phyloP scores from a whole-genome alignment of 2,329 filamentous ascomycete genomes.

The Lecanicillium sp. region DNA sequence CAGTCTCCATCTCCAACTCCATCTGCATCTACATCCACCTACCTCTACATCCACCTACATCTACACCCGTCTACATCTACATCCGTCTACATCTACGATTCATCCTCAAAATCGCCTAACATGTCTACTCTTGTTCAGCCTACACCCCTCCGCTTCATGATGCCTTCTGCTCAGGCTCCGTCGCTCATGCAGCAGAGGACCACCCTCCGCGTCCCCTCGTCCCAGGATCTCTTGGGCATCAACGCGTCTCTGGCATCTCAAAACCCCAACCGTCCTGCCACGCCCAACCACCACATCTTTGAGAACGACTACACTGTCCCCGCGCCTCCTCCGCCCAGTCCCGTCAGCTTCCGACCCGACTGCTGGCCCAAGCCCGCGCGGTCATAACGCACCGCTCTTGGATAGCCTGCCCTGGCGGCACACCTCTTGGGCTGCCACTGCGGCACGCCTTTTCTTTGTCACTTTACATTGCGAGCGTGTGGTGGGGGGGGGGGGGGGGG shows the following conservation, averaged over 20 bases:
- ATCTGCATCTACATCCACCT: not conserved
- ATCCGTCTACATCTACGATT: not conserved
- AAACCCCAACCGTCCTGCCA: conserved; percentile 34
- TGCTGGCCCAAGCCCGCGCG: conserved; percentile 42
- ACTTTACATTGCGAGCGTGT: conserved; percentile 1
- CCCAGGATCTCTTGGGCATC: conserved; percentile 49
- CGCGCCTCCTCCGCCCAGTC: conserved; percentile 59
- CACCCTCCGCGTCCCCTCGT: conserved; percentile 37
- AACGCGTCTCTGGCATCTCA: conserved; percentile 44
- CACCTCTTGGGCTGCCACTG: too few species aligned
- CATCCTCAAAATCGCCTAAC: not conserved
- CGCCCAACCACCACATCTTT: conserved; percentile 45
- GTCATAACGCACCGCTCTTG: conserved; percentile 22
- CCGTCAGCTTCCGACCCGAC: conserved; percentile 54
- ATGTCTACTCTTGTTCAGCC: conserved; percentile 10
- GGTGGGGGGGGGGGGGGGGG: not conserved
- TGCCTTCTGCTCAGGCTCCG: conserved; percentile 28
- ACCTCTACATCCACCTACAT: not conserved
- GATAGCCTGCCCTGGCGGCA: too few species aligned
- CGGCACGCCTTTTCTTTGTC: not conserved
- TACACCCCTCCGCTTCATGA: conserved; percentile 19
- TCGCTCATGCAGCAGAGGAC: conserved; percentile 41
- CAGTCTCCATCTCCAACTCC: not conserved
- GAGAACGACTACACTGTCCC: conserved; percentile 58
- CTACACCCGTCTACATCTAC: not conserved